These are phyloP conservation scores for Extremus antarcticus DNA, from an alignment of 495 filamentous ascomycete species.

Conservation along the genomic window DNA sequence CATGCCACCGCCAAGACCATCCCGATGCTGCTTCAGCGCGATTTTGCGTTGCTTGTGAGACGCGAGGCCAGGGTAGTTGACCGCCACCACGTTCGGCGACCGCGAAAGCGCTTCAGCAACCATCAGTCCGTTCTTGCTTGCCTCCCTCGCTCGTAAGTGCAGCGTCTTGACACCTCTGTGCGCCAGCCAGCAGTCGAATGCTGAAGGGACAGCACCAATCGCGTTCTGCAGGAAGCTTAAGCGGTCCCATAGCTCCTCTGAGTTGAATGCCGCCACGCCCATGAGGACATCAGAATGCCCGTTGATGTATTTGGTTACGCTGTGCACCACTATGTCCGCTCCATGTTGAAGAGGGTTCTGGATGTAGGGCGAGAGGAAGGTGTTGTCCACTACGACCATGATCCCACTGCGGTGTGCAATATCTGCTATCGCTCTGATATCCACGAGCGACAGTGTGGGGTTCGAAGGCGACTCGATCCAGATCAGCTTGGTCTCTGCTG, in stretches of 20 bases:
- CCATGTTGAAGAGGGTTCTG: conserved; percentile 93
- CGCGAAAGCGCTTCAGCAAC: conserved; percentile 67
- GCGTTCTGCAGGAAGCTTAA: conserved; percentile 93
- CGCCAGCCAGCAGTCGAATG: conserved; percentile 98
- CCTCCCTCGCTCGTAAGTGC: conserved; percentile 79
- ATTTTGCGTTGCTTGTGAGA: conserved; percentile 80
- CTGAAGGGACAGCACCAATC: conserved; percentile 84
- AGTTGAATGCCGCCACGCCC: conserved; percentile 95
- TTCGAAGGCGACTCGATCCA: conserved; percentile 98
- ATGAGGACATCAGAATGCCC: conserved; percentile 97
- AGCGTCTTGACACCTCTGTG: conserved; percentile 96
- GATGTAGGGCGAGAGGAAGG: conserved; percentile 89
- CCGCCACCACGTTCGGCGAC: conserved; percentile 70
- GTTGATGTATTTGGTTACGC: conserved; percentile 99
- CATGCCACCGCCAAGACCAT: conserved; percentile 96
- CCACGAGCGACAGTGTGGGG: conserved; percentile 81
- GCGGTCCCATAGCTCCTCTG: conserved; percentile 59
- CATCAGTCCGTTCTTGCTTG: conserved; percentile 66
- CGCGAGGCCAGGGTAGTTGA: conserved; percentile 89
- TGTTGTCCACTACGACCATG: conserved; percentile 95
- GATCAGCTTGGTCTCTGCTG: conserved; percentile 80
- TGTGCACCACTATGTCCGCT: conserved; percentile 96
- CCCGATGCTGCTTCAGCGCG: conserved; percentile 78
- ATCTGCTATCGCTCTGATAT: conserved; percentile 73
- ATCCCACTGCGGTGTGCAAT: conserved; percentile 82